Base-by-base conservation (phyloP, 257 asterid species). In the Penstemon eatonii region DNA sequence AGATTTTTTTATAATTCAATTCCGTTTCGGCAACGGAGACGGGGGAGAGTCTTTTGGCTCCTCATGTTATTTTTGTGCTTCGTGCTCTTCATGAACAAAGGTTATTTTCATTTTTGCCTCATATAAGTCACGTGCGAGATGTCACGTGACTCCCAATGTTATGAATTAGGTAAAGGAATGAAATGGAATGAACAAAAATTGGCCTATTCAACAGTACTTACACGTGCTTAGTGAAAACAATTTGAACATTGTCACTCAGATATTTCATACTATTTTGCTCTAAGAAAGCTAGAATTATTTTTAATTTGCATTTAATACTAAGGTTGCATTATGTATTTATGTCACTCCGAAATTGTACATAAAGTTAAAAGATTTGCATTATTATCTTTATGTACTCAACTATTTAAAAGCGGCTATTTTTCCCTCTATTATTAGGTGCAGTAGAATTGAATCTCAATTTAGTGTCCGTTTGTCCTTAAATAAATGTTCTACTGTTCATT, bases 101-200 rank as follows among this genome's bases (percentile, higher is more conserved):
- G 61, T 61, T 61, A 25, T 25, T 25, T 25, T 25, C 33, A 12
- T 67, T 19, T 19, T 38, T 52, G 49, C 63, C 18, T 4, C 33
- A 25, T 45, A 15, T 18, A 56, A 44, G 75, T 76, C 76, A 81
- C 74, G 80, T 82, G 84, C 46, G 79, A 8, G 0, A 25, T 25
- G 67, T 66, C 89, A 81, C 87, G 90, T 85, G 95, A 81, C 33
- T 19, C 62, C 81, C 33, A 13, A 71, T 75, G 78, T 49, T 6
- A 8, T 57, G 83, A 76, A 78, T 84, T 83, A 87, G 92, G 96
- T 85, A 54, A 80, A 71, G 62, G 80, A 78, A 75, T 64, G 82
- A 73, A 83, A 85, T 66, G 76, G 85, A 76, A 87, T 85, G 95
- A 80, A 44, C 41, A 25, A 43, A 43, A 2, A 65, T 47, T 58